A percentile compares a stretch with the other conserved stretches of the same genome.
phyloP scores from a whole-genome alignment of 2,329 filamentous ascomycete genomes.

The Laburnicola sp. region DNA sequence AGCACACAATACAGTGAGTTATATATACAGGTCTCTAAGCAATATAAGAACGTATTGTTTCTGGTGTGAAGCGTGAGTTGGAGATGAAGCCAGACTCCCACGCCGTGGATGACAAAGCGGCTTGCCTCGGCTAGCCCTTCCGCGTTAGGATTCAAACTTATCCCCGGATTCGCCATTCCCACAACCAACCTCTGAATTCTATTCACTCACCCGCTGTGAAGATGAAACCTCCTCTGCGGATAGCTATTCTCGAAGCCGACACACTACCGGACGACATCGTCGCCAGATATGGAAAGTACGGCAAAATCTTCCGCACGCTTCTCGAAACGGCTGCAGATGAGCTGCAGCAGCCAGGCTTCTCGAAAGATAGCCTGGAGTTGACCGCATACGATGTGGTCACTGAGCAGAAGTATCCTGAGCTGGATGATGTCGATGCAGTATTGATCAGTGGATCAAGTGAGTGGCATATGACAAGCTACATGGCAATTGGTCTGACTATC shows the following conservation, averaged over 20 bases:
- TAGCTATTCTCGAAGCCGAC: constrained; percentile 89
- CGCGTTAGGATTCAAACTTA: constrained; percentile 2
- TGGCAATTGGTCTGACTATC: constrained; percentile 14
- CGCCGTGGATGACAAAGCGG: constrained; percentile 9
- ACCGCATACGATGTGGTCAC: constrained; percentile 72
- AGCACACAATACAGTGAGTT: too few species aligned
- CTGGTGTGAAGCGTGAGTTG: too few species aligned
- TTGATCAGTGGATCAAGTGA: constrained; percentile 73
- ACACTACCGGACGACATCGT: constrained; percentile 68
- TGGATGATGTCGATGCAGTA: constrained; percentile 78
- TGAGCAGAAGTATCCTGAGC: constrained; percentile 68
- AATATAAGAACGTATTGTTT: too few species aligned
- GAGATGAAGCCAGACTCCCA: background rate
- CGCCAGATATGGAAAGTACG: constrained; percentile 71
- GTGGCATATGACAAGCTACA: constrained; percentile 15
- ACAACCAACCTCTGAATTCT: background rate
- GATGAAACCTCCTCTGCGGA: constrained; percentile 60
- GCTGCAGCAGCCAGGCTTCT: constrained; percentile 45
- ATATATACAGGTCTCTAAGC: background rate
- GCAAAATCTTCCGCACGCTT: constrained; percentile 60
- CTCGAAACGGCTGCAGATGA: constrained; percentile 57
- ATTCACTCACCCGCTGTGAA: background rate
- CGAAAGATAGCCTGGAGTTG: constrained; percentile 57
- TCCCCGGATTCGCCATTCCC: background rate
- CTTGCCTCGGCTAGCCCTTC: constrained; percentile 9